Evolutionary conservation across 371 early-diverging fungal species (phyloP), one percentile per base, ranked within the genome.

Genomic region (Quaeritorhiza haematococci): DNA sequence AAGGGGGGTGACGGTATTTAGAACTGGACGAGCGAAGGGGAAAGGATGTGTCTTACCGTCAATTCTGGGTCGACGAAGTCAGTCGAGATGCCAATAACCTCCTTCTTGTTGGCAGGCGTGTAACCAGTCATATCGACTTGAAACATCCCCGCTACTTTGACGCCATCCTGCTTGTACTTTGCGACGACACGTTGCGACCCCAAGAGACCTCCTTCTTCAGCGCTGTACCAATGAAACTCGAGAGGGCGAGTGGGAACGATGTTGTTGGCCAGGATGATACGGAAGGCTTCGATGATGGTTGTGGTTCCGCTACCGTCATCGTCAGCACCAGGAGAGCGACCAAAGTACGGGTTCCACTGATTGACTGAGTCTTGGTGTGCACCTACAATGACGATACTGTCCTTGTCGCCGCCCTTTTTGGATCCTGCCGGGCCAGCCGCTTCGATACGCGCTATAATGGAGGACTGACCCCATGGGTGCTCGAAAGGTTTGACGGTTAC

Each of bases 221-320:
- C 93, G 55, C 90, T 85, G 61, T 91, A 95, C 91, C 91, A 97
- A 71, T 94, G 96, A 80, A 95, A 94, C 66, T 95, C 96, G 33
- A 97, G 87, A 17, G 93, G 82, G 51, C 89, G 76, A 38, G 76
- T 65, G 17, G 94, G 95, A 24, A 70, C 73, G 69, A 93, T 90
- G 0, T 81, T 84, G 43, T 73, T 78, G 6, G 72, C 47, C 27
- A 67, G 56, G 29, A 92, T 74, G 1, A 94, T 66, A 29, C 90
- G 82, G 80, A 92, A 87, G 24, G 92, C 84, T 67, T 94, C 93
- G 43, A 93, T 73, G 44, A 90, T 90, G 0, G 93, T 91, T 2
- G 86, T 84, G 0, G 89, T 87, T 10, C 98, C 98, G 53, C 87
- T 85, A 33, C 92, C 95, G 75, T 92, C 90, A 60, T 93, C 94